Percentiles rank a stretch among this genome's conserved stretches.
These are phyloP conservation scores for Carallia pectinifolia DNA, from an alignment of 345 rosid genomes.

Conservation along the genomic window DNA sequence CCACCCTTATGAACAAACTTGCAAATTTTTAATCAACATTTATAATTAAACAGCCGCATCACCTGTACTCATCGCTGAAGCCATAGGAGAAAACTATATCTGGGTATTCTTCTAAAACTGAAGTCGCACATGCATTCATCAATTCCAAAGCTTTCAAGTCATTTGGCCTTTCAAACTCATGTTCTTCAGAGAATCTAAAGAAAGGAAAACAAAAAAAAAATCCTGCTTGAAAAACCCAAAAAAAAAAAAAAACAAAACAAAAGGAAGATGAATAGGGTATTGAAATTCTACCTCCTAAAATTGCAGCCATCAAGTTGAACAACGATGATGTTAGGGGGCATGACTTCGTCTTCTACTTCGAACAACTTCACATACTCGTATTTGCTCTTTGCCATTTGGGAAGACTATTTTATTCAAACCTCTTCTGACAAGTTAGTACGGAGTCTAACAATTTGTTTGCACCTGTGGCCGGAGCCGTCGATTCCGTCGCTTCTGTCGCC, in stretches of 20 bases:
- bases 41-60: background rate
- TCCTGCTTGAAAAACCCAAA: background rate
- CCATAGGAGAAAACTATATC: constrained; percentile 83
- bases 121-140: constrained; percentile 71
- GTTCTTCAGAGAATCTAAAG: constrained; percentile 59
- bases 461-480: too few species aligned
- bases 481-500: too few species aligned
- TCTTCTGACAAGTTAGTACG: too few species aligned
- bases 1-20: too few species aligned
- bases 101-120: constrained; percentile 65
- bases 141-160: constrained; percentile 60
- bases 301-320: constrained; percentile 57
- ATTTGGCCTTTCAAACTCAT: constrained; percentile 74
- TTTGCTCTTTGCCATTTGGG: constrained; percentile 79
- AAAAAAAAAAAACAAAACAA: background rate
- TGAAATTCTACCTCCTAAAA: constrained; percentile 46
- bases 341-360: constrained; percentile 65
- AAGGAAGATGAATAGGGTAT: background rate
- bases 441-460: too few species aligned
- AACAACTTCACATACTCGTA: constrained; percentile 86
- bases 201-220: constrained; percentile 6
- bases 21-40: background rate
- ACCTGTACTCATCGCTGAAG: constrained; percentile 77
- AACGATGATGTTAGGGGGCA: constrained; percentile 63
- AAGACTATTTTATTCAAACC: background rate